Percentiles rank a stretch among this genome's conserved stretches.
Evolutionary conservation across 2,329 filamentous ascomycete genomes (phyloP).

Genomic region (Fusarium caatingaense): DNA sequence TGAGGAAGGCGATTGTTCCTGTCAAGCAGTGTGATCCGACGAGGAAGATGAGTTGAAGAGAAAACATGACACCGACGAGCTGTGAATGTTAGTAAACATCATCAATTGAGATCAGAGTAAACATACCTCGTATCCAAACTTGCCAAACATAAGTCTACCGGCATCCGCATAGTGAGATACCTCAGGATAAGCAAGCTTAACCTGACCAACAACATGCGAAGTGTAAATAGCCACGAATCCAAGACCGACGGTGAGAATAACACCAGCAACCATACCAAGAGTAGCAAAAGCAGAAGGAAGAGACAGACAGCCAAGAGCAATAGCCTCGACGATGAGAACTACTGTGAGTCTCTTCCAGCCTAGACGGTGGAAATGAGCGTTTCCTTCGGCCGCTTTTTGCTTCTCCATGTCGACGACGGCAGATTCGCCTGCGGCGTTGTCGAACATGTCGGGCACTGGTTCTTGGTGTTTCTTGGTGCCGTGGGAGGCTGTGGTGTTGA

Average conservation of each 20-base stretch:
- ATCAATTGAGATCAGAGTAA: neutral
- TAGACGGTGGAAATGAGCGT: slow-evolving; percentile 63
- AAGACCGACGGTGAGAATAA: slow-evolving; percentile 56
- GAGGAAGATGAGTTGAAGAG: slow-evolving; percentile 74
- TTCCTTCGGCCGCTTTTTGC: slow-evolving; percentile 58
- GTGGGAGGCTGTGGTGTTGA: slow-evolving; percentile 17
- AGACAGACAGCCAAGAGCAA: slow-evolving; percentile 64
- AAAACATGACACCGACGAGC: slow-evolving; percentile 69
- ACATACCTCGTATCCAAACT: slow-evolving; percentile 64
- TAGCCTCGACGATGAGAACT: slow-evolving; percentile 67
- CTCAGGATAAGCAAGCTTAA: slow-evolving; percentile 64
- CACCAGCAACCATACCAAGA: slow-evolving; percentile 65
- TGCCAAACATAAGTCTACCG: slow-evolving; percentile 70
- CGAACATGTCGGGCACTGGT: slow-evolving; percentile 44
- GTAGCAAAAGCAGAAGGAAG: slow-evolving; percentile 64
- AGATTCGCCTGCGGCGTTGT: slow-evolving; percentile 47
- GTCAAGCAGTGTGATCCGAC: slow-evolving; percentile 78
- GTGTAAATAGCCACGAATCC: slow-evolving; percentile 62
- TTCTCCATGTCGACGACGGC: slow-evolving; percentile 61
- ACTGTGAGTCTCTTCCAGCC: slow-evolving; percentile 68
- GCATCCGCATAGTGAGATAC: slow-evolving; percentile 76
- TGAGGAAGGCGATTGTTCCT: slow-evolving; percentile 76
- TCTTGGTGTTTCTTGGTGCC: slow-evolving; percentile 22
- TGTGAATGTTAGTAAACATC: neutral
- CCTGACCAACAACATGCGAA: slow-evolving; percentile 59